A percentile compares a stretch with the other conserved stretches of the same genome.
Evolutionary conservation across 805 yeast genomes (phyloP).

Genomic region (Phaffomyces opuntiae): DNA sequence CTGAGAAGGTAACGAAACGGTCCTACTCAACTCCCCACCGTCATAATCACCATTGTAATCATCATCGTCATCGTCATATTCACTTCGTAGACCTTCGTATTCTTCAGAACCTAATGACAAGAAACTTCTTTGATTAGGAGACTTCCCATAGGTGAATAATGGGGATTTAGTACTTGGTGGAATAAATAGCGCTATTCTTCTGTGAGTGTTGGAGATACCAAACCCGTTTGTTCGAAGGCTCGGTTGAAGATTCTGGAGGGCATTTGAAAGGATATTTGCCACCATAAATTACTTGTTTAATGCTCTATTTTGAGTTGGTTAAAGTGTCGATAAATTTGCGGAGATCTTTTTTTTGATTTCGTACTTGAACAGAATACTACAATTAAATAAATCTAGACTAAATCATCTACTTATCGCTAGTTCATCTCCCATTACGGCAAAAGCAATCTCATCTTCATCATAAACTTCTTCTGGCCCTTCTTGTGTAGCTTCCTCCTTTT

Average conservation of each 20-base stretch:
- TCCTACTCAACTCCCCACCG: slow-evolving; percentile 32
- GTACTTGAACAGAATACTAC: no score
- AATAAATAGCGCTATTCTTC: slow-evolving; percentile 31
- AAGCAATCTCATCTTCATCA: no score
- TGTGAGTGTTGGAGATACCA: slow-evolving; percentile 34
- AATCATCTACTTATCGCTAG: no score
- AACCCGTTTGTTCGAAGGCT: slow-evolving; percentile 33
- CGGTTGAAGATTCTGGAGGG: slow-evolving; percentile 28
- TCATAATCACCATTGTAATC: slow-evolving; percentile 21
- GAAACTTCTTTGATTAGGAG: slow-evolving; percentile 32
- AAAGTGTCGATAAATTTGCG: background rate
- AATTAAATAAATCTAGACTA: no score
- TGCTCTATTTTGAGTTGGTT: background rate
- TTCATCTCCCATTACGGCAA: no score
- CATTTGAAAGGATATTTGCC: slow-evolving; percentile 12
- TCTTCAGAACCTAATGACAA: slow-evolving; percentile 34
- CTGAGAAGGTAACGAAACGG: slow-evolving; percentile 34
- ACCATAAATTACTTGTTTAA: slow-evolving; percentile 6
- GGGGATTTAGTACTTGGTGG: slow-evolving; percentile 37
- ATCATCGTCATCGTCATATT: slow-evolving; percentile 21
- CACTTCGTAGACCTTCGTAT: slow-evolving; percentile 22
- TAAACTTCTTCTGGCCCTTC: no score
- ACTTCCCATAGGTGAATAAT: slow-evolving; percentile 25
- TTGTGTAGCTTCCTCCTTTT: background rate
- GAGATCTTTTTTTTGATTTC: no score